phyloP scores from a whole-genome alignment of 805 yeast species.

The Hyphopichia homilentoma region DNA sequence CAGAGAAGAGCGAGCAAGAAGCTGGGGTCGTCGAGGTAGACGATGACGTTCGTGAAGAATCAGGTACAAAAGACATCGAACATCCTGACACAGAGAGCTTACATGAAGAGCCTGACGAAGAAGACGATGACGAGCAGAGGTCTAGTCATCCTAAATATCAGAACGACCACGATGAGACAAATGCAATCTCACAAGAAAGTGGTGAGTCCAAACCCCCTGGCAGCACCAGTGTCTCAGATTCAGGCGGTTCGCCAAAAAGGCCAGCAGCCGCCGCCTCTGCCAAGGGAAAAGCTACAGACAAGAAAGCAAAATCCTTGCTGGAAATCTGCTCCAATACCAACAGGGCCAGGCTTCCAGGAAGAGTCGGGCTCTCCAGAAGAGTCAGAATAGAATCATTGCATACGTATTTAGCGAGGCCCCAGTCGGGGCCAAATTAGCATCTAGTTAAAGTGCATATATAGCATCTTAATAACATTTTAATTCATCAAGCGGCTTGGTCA shows the following conservation, averaged over 20 bases:
- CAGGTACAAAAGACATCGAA: too few relatives aligned
- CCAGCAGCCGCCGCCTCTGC: background rate
- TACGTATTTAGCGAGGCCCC: constrained; percentile 9
- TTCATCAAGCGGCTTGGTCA: background rate
- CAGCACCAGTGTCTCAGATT: background rate
- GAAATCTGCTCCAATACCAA: constrained; percentile 13
- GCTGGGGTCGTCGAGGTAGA: too few relatives aligned
- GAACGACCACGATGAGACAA: too few relatives aligned
- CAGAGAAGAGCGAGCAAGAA: too few relatives aligned
- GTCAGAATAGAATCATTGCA: constrained; percentile 22
- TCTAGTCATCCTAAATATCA: too few relatives aligned
- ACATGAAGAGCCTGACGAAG: too few relatives aligned
- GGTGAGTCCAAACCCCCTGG: background rate
- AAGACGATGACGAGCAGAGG: too few relatives aligned
- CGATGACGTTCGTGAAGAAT: too few relatives aligned
- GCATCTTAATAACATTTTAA: background rate
- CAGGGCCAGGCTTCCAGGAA: constrained; percentile 5
- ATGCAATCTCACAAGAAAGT: background rate
- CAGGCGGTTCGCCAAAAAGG: background rate
- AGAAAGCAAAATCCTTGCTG: constrained; percentile 9
- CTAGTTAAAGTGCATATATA: too few relatives aligned
- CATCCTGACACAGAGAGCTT: too few relatives aligned
- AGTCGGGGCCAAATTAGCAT: too few relatives aligned
- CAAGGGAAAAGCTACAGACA: background rate
- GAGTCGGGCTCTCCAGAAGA: constrained; percentile 26